Conservation (phyloP, 768 basidiomycete species). For the Auriscalpium vulgare region DNA sequence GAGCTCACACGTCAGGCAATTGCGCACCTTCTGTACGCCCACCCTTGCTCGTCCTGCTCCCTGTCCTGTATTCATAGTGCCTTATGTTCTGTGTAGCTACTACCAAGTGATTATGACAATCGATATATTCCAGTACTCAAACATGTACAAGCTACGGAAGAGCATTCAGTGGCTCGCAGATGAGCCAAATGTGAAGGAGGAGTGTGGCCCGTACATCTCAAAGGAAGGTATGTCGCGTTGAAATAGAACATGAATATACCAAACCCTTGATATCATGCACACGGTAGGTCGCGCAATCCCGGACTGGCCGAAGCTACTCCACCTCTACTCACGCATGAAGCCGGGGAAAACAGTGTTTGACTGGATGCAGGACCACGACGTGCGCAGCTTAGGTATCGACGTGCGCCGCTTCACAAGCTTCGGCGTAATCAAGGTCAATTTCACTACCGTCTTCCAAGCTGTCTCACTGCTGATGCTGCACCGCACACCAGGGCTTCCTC, state of each 20-base stretch:
- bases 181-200: slow-evolving; percentile 74
- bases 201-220: slow-evolving; percentile 90
- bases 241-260: background rate
- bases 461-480: too few relatives aligned
- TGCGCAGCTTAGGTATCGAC: slow-evolving; percentile 74
- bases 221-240: slow-evolving; percentile 45
- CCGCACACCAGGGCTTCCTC: slow-evolving; percentile 63
- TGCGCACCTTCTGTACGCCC: slow-evolving; percentile 78
- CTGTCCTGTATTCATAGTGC: background rate
- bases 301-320: slow-evolving; percentile 82
- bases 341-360: slow-evolving; percentile 77
- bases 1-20: slow-evolving; percentile 79
- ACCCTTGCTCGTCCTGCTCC: background rate
- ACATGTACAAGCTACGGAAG: slow-evolving; percentile 90
- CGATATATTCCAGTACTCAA: slow-evolving; percentile 96
- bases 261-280: background rate
- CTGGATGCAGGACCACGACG: slow-evolving; percentile 78
- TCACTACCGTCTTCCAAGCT: background rate
- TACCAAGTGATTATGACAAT: slow-evolving; percentile 96
- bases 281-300: slow-evolving; percentile 48
- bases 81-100: slow-evolving; percentile 43
- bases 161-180: slow-evolving; percentile 83
- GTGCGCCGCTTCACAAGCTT: slow-evolving; percentile 93
- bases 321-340: slow-evolving; percentile 79
- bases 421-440: slow-evolving; percentile 83